phyloP scores from a whole-genome alignment of 208 protist species.

The Trypanosomatidae sp. region DNA sequence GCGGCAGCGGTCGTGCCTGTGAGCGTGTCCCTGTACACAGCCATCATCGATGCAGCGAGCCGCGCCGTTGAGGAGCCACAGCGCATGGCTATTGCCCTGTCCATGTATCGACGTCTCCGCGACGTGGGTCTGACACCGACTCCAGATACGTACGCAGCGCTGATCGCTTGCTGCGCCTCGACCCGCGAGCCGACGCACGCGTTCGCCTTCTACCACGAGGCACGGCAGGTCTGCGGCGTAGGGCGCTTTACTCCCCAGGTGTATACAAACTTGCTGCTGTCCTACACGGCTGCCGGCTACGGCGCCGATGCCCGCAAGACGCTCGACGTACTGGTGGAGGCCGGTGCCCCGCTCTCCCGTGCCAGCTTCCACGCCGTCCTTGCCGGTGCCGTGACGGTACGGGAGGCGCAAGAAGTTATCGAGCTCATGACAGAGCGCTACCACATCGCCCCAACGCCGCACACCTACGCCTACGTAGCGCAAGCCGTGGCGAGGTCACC shows the following conservation, averaged over 20 bases:
- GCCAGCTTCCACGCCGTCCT: conserved; percentile 79
- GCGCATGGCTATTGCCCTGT: conserved; percentile 65
- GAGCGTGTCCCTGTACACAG: conserved; percentile 74
- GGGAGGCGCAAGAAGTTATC: conserved; percentile 77
- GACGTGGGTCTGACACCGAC: conserved; percentile 52
- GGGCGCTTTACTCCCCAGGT: conserved; percentile 45
- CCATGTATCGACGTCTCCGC: conserved; percentile 78
- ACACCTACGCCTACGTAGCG: conserved; percentile 76
- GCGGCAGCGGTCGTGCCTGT: conserved; percentile 57
- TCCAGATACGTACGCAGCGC: conserved; percentile 70
- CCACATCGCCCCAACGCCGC: conserved; percentile 64
- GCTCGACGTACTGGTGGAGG: conserved; percentile 80
- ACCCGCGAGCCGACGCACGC: conserved; percentile 69
- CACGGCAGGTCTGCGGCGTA: conserved; percentile 47
- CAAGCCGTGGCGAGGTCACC: conserved; percentile 31
- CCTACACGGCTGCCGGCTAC: conserved; percentile 67
- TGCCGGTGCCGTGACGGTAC: conserved; percentile 49
- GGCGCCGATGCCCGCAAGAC: conserved; percentile 64
- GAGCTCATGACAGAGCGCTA: conserved; percentile 62
- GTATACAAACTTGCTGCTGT: conserved; percentile 78
- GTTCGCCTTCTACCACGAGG: conserved; percentile 89
- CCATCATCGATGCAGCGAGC: conserved; percentile 68
- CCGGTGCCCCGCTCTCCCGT: conserved; percentile 68
- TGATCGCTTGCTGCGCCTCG: conserved; percentile 75
- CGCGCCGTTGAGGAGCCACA: conserved; percentile 54